phyloP scores from a whole-genome alignment of 352 stramenopile genomes.

The Globisporangium cederbergense region DNA sequence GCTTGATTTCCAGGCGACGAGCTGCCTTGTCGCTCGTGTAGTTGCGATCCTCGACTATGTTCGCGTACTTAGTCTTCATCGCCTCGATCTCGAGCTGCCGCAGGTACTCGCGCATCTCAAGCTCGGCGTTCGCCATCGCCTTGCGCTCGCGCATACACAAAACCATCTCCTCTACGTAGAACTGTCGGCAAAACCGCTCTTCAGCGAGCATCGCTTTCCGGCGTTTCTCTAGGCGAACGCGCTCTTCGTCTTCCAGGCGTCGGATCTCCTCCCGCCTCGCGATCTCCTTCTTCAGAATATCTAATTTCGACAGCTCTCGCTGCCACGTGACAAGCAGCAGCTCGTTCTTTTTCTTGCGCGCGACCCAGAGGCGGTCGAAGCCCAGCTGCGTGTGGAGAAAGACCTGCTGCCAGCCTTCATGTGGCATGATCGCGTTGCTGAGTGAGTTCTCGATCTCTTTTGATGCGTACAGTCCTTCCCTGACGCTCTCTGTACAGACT shows the following conservation, averaged over 20 bases:
- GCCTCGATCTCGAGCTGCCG: constrained; percentile 58
- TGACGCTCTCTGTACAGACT: constrained; percentile 25
- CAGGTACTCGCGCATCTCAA: constrained; percentile 70
- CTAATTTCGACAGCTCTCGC: constrained; percentile 41
- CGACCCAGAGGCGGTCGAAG: constrained; percentile 44
- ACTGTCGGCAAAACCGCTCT: constrained; percentile 51
- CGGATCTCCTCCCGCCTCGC: constrained; percentile 46
- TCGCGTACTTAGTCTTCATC: constrained; percentile 75
- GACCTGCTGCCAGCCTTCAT: neutral
- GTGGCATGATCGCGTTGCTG: constrained; percentile 13
- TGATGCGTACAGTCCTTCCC: constrained; percentile 16
- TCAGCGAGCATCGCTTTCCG: constrained; percentile 69
- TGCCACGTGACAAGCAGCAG: constrained; percentile 38
- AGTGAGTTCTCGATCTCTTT: neutral
- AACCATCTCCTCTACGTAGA: constrained; percentile 67
- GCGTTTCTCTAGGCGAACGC: constrained; percentile 29
- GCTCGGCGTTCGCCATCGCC: constrained; percentile 53
- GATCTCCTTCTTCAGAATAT: constrained; percentile 45
- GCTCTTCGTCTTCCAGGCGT: constrained; percentile 49
- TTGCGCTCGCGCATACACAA: constrained; percentile 61
- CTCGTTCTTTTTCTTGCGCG: constrained; percentile 32
- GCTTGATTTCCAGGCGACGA: constrained; percentile 72
- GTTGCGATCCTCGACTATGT: constrained; percentile 60
- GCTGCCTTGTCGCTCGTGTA: constrained; percentile 61
- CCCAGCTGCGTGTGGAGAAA: constrained; percentile 14